Percentiles rank a stretch among this genome's conserved stretches.
phyloP scores from a whole-genome alignment of 2,329 filamentous ascomycete species.

The Tolypocladium nubicola region DNA sequence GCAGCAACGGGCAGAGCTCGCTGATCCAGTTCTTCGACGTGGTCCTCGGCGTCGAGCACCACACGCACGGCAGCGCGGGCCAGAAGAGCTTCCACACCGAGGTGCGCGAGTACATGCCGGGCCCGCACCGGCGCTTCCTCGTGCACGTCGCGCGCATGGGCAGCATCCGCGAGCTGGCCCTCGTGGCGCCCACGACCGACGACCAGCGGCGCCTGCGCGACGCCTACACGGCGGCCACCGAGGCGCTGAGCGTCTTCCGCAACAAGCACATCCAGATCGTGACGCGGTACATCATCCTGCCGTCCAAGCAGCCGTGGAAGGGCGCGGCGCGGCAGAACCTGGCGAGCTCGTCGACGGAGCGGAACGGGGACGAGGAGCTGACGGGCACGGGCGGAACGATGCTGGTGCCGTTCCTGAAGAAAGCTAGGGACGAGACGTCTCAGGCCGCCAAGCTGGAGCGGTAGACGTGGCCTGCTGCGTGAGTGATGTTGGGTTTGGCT shows the following conservation, averaged over 20 bases:
- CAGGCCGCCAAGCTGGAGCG: conserved; percentile 22
- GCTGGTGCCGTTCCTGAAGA: conserved; percentile 80
- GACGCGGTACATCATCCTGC: conserved; percentile 79
- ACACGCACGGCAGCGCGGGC: conserved; percentile 24
- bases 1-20: conserved; percentile 87
- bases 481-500: neutral
- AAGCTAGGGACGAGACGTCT: conserved; percentile 73
- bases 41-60: conserved; percentile 72
- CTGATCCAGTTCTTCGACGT: conserved; percentile 91
- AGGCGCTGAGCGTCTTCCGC: conserved; percentile 64
- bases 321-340: conserved; percentile 24
- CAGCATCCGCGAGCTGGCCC: conserved; percentile 63
- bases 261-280: conserved; percentile 88
- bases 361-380: conserved; percentile 35
- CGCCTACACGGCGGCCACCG: conserved; percentile 61
- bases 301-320: conserved; percentile 40
- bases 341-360: conserved; percentile 30
- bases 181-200: conserved; percentile 38
- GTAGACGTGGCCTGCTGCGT: neutral
- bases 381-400: conserved; percentile 82
- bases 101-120: conserved; percentile 86
- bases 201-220: conserved; percentile 32
- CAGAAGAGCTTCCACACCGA: conserved; percentile 42
- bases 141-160: conserved; percentile 56
- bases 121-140: conserved; percentile 69